phyloP scores from a whole-genome alignment of 306 rosid genomes.

The Phaseolus lunatus region DNA sequence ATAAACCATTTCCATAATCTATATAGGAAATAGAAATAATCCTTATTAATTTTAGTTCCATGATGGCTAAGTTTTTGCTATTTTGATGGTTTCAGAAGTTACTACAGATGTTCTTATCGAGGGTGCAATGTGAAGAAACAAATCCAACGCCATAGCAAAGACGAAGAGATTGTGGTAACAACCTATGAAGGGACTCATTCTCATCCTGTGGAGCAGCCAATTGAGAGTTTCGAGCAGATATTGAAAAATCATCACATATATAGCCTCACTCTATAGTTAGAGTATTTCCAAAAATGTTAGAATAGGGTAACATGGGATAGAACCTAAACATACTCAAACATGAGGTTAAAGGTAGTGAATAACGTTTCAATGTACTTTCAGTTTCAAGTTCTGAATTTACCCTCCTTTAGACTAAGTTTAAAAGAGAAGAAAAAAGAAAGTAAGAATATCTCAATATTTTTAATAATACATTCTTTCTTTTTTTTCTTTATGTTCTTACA shows the following conservation, averaged over 20 bases:
- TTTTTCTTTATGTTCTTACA: too few species aligned
- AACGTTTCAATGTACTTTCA: neutral
- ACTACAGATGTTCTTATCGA: conserved; percentile 67
- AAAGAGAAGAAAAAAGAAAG: too few species aligned
- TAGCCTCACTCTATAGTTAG: neutral
- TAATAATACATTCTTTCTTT: too few species aligned
- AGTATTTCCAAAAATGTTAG: conserved; percentile 24
- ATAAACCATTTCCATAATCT: too few species aligned
- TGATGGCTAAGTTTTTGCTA: too few species aligned
- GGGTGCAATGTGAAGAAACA: conserved; percentile 80
- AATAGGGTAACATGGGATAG: neutral
- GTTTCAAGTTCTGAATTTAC: neutral
- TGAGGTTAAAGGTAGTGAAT: neutral
- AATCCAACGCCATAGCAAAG: conserved; percentile 61
- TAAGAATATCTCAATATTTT: too few species aligned
- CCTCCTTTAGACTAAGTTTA: too few species aligned
- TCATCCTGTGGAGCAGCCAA: conserved; percentile 49
- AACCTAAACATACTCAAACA: neutral
- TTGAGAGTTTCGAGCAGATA: conserved; percentile 54
- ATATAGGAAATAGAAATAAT: too few species aligned
- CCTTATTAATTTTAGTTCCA: too few species aligned
- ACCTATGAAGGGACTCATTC: conserved; percentile 63
- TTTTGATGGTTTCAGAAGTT: conserved; percentile 55
- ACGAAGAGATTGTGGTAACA: conserved; percentile 64
- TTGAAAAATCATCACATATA: conserved; percentile 43